Conservation (phyloP, 2,329 filamentous ascomycete species). For the Geoglossum cookeanum region DNA sequence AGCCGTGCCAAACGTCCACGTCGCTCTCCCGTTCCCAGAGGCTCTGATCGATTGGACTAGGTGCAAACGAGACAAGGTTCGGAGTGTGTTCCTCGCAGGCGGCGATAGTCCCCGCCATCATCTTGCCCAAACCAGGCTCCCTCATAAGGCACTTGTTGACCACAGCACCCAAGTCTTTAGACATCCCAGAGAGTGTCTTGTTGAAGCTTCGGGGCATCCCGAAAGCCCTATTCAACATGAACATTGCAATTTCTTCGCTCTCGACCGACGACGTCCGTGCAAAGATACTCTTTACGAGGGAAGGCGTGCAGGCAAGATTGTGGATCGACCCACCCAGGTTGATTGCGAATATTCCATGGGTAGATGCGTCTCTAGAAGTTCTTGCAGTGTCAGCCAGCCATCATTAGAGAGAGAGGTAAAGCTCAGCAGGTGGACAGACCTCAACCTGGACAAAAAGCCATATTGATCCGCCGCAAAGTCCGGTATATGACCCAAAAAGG, state of each 20-base stretch:
- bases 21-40: conserved; percentile 39
- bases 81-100: conserved; percentile 28
- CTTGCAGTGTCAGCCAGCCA: neutral
- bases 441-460: neutral
- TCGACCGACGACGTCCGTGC: conserved; percentile 15
- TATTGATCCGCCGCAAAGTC: neutral
- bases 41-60: conserved; percentile 40
- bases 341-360: conserved; percentile 27
- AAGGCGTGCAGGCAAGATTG: conserved; percentile 30
- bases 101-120: conserved; percentile 20
- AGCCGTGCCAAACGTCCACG: conserved; percentile 15
- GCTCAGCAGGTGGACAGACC: neutral
- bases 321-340: conserved; percentile 30
- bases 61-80: conserved; percentile 38
- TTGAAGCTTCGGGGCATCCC: conserved; percentile 22
- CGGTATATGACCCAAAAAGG: neutral
- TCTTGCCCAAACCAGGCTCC: conserved; percentile 26
- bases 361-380: conserved; percentile 18
- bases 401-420: no score
- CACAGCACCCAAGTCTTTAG: conserved; percentile 21
- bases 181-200: conserved; percentile 16
- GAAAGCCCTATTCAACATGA: conserved; percentile 24
- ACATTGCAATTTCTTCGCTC: conserved; percentile 16
- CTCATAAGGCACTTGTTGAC: conserved; percentile 24
- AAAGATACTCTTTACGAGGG: conserved; percentile 25